Percentiles rank a stretch among this genome's conserved stretches.
Evolutionary conservation across 768 basidiomycete species (phyloP).

Genomic region (Psilocybe tampanensis): DNA sequence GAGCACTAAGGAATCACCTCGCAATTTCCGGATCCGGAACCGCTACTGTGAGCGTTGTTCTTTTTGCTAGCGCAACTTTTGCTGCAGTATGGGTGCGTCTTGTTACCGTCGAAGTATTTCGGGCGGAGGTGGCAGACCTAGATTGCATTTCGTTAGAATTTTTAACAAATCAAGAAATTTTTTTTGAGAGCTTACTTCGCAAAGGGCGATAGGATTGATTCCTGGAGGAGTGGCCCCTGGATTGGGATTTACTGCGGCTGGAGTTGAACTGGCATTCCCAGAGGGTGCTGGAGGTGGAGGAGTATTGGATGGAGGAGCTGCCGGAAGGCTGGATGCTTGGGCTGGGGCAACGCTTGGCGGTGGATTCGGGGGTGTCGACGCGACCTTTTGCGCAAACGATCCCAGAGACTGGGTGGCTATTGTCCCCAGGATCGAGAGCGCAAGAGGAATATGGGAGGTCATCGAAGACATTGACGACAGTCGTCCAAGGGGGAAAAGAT

Average conservation of each 20-base stretch:
- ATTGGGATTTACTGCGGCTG: constrained; percentile 8
- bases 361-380: constrained; percentile 20
- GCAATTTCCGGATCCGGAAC: constrained; percentile 42
- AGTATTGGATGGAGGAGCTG: constrained; percentile 33
- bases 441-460: constrained; percentile 47
- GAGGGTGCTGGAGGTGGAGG: constrained; percentile 29
- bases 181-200: constrained; percentile 44
- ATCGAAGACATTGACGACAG: constrained; percentile 23
- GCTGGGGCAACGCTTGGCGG: constrained; percentile 25
- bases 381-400: constrained; percentile 30
- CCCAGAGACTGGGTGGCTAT: constrained; percentile 36
- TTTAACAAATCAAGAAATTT: background rate
- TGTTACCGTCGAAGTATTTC: constrained; percentile 56
- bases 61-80: constrained; percentile 58
- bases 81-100: constrained; percentile 59
- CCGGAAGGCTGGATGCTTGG: constrained; percentile 24
- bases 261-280: constrained; percentile 23
- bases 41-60: constrained; percentile 27
- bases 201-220: constrained; percentile 39
- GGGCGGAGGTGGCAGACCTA: constrained; percentile 60
- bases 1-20: constrained; percentile 45
- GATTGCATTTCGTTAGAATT: constrained; percentile 5
- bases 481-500: constrained; percentile 6
- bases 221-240: constrained; percentile 26
- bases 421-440: constrained; percentile 42